Evolutionary conservation across 257 asterid species (phyloP).

Genomic region (Leonotis leonurus): DNA sequence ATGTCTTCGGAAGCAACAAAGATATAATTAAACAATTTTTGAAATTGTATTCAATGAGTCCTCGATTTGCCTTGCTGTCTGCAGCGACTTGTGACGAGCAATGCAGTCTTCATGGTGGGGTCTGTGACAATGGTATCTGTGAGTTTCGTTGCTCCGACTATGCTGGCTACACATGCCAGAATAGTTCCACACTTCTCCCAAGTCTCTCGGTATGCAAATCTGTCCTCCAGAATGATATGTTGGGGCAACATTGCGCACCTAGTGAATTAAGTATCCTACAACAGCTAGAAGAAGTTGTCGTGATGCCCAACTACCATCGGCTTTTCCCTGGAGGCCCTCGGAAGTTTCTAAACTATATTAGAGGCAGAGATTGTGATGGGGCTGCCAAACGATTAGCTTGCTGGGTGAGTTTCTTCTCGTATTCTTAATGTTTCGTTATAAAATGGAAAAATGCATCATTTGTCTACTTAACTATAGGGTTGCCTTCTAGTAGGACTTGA

Average conservation of each 20-base stretch:
- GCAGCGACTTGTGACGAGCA: slow-evolving; percentile 95
- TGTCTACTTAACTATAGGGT: no score
- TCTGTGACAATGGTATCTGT: slow-evolving; percentile 89
- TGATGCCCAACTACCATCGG: slow-evolving; percentile 97
- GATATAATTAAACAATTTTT: no score
- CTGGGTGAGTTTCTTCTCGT: slow-evolving; percentile 66
- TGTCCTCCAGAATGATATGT: slow-evolving; percentile 58
- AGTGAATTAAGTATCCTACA: slow-evolving; percentile 81
- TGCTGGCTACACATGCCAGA: slow-evolving; percentile 98
- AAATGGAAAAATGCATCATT: no score
- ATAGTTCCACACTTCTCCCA: slow-evolving; percentile 83
- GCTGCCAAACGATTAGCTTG: slow-evolving; percentile 97
- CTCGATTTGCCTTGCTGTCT: not conserved
- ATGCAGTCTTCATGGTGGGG: slow-evolving; percentile 99
- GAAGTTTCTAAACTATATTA: slow-evolving; percentile 66
- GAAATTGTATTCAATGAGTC: not conserved
- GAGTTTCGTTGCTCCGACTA: slow-evolving; percentile 99
- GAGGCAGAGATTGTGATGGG: slow-evolving; percentile 93
- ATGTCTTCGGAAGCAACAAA: no score
- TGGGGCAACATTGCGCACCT: slow-evolving; percentile 93
- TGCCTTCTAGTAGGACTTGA: no score
- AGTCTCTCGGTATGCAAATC: slow-evolving; percentile 83
- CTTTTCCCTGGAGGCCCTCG: slow-evolving; percentile 95
- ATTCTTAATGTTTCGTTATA: no score
- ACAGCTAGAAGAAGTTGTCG: slow-evolving; percentile 96